Evolutionary conservation across 2,329 filamentous ascomycete species (phyloP).

Genomic region (Curvularia verruculosa): DNA sequence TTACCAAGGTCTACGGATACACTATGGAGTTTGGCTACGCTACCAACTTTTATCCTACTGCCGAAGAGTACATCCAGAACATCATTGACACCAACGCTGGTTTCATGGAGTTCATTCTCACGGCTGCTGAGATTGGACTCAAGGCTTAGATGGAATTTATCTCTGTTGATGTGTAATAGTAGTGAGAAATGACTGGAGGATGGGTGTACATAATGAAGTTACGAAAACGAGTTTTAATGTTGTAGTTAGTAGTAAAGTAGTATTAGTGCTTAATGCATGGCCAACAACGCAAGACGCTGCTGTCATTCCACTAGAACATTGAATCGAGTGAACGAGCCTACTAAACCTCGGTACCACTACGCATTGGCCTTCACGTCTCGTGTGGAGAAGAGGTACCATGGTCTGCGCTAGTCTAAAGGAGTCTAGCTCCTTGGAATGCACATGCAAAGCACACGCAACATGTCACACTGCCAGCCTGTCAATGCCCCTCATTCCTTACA

Average conservation of each 20-base stretch:
- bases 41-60: conserved; percentile 51
- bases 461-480: not conserved
- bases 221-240: conserved; percentile 7
- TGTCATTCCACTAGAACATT: not conserved
- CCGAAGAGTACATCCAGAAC: conserved; percentile 49
- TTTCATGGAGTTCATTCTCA: conserved; percentile 51
- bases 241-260: conserved; percentile 1
- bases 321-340: not conserved
- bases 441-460: not conserved
- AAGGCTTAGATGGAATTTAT: conserved; percentile 17
- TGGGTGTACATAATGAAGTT: conserved; percentile 2
- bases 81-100: conserved; percentile 52
- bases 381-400: not conserved
- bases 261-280: not conserved
- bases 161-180: not conserved
- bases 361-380: not conserved
- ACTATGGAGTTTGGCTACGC: conserved; percentile 52
- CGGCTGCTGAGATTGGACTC: conserved; percentile 43
- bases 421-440: not conserved
- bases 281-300: not conserved
- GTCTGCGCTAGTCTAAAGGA: not conserved
- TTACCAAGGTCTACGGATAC: conserved; percentile 51
- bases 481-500: not conserved
- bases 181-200: not conserved
- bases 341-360: not conserved